Evolutionary conservation across 768 basidiomycete genomes (phyloP).

Genomic region (Candolleomyces aberdarensis): DNA sequence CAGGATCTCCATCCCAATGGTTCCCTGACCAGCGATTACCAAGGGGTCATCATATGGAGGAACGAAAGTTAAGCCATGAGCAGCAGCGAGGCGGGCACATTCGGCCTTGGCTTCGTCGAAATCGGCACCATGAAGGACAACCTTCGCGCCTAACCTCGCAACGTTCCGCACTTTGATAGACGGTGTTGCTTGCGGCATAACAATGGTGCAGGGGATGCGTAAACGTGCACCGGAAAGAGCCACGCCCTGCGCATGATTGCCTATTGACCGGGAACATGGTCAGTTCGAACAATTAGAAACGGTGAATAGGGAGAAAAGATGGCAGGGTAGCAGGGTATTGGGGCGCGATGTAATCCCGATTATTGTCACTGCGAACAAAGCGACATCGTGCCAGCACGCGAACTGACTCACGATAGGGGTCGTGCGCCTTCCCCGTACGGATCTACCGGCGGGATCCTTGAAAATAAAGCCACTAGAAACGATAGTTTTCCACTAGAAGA

Average conservation of each 20-base stretch:
- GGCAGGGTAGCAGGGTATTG: not conserved
- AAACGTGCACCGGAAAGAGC: constrained; percentile 90
- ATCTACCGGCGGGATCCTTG: too few relatives aligned
- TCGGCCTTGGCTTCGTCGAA: constrained; percentile 97
- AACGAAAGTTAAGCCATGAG: constrained; percentile 82
- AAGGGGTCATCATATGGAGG: constrained; percentile 98
- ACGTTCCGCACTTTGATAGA: constrained; percentile 96
- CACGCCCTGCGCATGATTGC: constrained; percentile 98
- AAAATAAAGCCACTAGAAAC: too few relatives aligned
- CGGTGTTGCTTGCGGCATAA: constrained; percentile 95
- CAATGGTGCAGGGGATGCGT: constrained; percentile 94
- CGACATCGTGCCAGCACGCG: too few relatives aligned
- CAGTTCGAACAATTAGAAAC: not conserved
- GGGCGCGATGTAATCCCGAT: not conserved
- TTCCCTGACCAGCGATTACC: constrained; percentile 97
- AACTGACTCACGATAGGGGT: too few relatives aligned
- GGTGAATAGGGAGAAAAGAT: not conserved
- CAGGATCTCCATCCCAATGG: constrained; percentile 90
- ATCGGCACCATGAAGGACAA: constrained; percentile 86
- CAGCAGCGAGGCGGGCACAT: constrained; percentile 78
- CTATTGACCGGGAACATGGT: constrained; percentile 36
- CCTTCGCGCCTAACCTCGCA: constrained; percentile 91
- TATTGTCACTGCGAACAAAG: too few relatives aligned
- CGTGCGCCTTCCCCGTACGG: too few relatives aligned
- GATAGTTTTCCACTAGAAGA: too few relatives aligned